Base-by-base conservation (phyloP, 306 rosid genomes). In the Rosa rugosa region DNA sequence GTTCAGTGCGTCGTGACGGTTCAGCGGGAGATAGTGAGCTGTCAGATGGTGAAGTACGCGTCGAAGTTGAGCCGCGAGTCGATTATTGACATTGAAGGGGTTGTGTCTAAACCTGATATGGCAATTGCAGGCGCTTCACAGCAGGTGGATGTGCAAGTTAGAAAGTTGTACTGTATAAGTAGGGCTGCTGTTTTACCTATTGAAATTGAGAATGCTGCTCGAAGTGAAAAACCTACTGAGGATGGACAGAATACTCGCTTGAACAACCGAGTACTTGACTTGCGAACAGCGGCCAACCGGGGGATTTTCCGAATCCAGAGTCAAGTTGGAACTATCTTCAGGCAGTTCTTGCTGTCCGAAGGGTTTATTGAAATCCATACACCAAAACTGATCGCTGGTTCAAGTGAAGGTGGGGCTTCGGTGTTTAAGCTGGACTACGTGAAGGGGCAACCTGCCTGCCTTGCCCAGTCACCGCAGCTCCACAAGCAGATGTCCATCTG, bases 321-420 rank as follows among this genome's bases (percentile, higher is more conserved):
- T 77, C 87, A 89, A 64, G 89, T 94, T 82, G 87, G 78, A 73
- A 78, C 42, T 46, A 82, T 69, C 1, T 92, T 92, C 72, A 84
- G 94, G 79, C 84, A 91, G 71, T 92, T 92, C 84, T 84, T 92
- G 73, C 31, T 77, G 71, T 72, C 85, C 6, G 79, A 84, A 77
- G 85, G 27, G 38, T 86, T 89, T 79, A 59, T 84, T 80, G 97
- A 88, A 87, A 92, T 95, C 79, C 97, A 92, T 82, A 86, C 97
- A 0, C 98, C 99, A 40, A 92, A 92, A 82, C 36, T 90, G 83
- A 89, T 88, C 74, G 92, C 90, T 62, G 97, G 99, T 50, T 86
- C 98, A 22, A 95, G 99, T 86, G 99, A 95, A 77, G 99, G 98
- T 63, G 99, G 99, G 79, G 96, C 99, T 83, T 78, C 98, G 75